phyloP scores from a whole-genome alignment of 225 moss, liverwort and hornwort genomes.

The Anthoceros angustus region DNA sequence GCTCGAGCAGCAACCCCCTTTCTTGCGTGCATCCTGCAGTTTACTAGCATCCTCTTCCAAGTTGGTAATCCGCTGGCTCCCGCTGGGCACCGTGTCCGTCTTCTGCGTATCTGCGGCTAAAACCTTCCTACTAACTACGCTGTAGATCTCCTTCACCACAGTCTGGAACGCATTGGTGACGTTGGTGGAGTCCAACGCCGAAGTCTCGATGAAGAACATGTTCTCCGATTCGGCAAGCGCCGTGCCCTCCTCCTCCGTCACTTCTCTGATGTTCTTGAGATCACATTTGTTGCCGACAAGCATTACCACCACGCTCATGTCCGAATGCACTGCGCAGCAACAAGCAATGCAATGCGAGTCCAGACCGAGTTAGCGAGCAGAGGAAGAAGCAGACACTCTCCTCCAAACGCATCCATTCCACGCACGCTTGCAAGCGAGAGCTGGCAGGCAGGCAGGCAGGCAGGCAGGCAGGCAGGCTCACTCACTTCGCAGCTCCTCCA shows the following conservation, averaged over 20 bases:
- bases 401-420: not conserved
- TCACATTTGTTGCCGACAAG: slow-evolving; percentile 95
- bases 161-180: slow-evolving; percentile 80
- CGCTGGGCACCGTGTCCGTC: slow-evolving; percentile 41
- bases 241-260: slow-evolving; percentile 57
- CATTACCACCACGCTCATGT: slow-evolving; percentile 83
- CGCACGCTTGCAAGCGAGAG: not conserved
- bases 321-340: slow-evolving; percentile 59
- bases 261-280: slow-evolving; percentile 59
- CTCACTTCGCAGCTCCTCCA: slow-evolving; percentile 78
- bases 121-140: slow-evolving; percentile 74
- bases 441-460: not conserved
- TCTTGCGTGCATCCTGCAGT: slow-evolving; percentile 19
- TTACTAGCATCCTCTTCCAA: slow-evolving; percentile 14
- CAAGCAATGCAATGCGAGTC: not conserved
- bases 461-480: not conserved
- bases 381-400: not conserved
- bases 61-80: slow-evolving; percentile 43
- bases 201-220: slow-evolving; percentile 80
- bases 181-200: slow-evolving; percentile 80
- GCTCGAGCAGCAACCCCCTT: slow-evolving; percentile 32
- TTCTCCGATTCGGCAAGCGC: slow-evolving; percentile 61
- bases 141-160: slow-evolving; percentile 78
- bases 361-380: not conserved
- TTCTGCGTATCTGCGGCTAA: slow-evolving; percentile 38